Base-by-base conservation (phyloP, 2,329 filamentous ascomycete genomes). In the Clarireedia paspali region DNA sequence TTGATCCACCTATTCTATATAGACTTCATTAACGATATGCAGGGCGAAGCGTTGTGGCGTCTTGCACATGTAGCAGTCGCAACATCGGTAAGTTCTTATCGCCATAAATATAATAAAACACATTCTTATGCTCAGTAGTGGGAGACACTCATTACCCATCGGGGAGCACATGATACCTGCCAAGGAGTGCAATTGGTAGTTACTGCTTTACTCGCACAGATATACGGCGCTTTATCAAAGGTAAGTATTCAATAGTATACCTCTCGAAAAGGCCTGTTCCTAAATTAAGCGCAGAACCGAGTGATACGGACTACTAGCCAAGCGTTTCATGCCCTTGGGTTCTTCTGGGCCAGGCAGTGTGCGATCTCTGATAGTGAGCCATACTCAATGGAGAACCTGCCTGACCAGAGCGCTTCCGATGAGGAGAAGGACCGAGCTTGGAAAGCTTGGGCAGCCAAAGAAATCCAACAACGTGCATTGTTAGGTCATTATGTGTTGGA, bases 271-370 rank as follows among this genome's bases (percentile, higher is more conserved):
- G 20, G 9, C 6, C 10, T 52, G 17, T 17, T 40, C 14, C 36
- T 27, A 15, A 24, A 6, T n/a, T 12, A 17, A 42, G 39, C 17
- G 39, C 23, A 70, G 68, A 75, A 74, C 48, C 64, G 71, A 36
- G 66, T 66, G 2, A 72, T 76, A 44, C 69, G 74, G 12, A 74
- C 70, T 1, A 74, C 73, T 30, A 73, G 71, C 55, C 73, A 75
- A 53, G 70, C 73, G 2, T 75, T 75, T 54, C 73, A 73, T 38
- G 72, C 70, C 2, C 66, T 75, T 0, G 72, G 71, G 2, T 75
- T 75, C 60, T 71, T 72, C 55, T 75, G 74, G 74, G 73, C 73
- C 34, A 68, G 72, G 27, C 72, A 75, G 51, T 75, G 72, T 52
- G 72, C 73, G 14, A 73, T 75, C 70, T 68, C 72, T 48, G 70